Percentiles rank a stretch among this genome's conserved stretches.
Evolutionary conservation across 1,139 yeast genomes (phyloP).

Genomic region (Yamadazyma membranifaciens): DNA sequence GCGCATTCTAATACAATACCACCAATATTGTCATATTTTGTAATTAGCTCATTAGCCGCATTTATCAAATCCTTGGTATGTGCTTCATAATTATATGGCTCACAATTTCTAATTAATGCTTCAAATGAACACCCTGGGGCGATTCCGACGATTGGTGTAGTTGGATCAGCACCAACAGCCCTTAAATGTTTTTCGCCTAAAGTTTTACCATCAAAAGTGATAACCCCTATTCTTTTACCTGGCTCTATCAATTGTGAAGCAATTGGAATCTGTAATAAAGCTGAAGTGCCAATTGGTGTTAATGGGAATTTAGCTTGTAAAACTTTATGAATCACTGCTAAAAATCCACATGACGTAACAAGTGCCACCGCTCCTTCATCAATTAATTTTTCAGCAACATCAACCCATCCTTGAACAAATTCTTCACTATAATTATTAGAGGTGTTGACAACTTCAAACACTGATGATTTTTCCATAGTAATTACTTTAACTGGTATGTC

Average conservation of each 20-base stretch:
- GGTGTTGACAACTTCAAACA: conserved; percentile 15
- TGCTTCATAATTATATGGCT: conserved; percentile 21
- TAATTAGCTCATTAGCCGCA: conserved; percentile 15
- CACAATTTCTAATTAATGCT: conserved; percentile 17
- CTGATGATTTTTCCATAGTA: conserved; percentile 17
- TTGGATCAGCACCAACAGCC: conserved; percentile 22
- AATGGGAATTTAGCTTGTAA: conserved; percentile 16
- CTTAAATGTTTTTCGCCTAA: conserved; percentile 23
- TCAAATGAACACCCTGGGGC: conserved; percentile 20
- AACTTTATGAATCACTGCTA: conserved; percentile 24
- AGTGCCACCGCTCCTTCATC: conserved; percentile 20
- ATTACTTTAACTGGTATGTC: conserved; percentile 19
- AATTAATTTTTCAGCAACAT: conserved; percentile 14
- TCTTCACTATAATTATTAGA: conserved; percentile 14
- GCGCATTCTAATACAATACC: conserved; percentile 27
- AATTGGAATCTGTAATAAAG: conserved; percentile 26
- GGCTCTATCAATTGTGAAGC: conserved; percentile 17
- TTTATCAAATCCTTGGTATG: conserved; percentile 10
- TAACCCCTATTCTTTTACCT: conserved; percentile 21
- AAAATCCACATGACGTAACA: conserved; percentile 22
- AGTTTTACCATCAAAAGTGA: conserved; percentile 25
- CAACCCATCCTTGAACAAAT: conserved; percentile 16
- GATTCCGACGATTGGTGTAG: conserved; percentile 19
- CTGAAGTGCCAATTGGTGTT: conserved; percentile 28
- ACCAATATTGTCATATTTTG: conserved; percentile 15